Conservation (phyloP, 139 green algal species). For the Chlamydomonas asymmetrica region DNA sequence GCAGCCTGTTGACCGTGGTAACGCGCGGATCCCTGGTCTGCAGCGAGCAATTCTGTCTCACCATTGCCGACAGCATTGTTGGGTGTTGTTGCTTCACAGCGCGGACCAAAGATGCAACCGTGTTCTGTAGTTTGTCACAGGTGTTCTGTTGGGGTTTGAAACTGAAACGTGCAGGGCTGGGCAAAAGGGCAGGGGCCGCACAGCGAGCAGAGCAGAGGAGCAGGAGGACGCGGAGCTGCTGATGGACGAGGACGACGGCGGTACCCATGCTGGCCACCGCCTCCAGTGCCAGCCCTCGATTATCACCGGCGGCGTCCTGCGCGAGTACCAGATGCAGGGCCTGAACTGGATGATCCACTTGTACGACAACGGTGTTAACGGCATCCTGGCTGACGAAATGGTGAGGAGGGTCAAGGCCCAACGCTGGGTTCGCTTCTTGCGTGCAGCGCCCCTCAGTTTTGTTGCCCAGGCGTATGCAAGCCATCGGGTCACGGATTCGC, state of each 20-base stretch:
- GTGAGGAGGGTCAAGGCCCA: conserved; percentile 41
- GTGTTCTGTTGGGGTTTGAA: no score
- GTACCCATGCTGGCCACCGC: conserved; percentile 63
- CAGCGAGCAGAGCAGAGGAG: conserved; percentile 79
- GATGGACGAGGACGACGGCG: conserved; percentile 81
- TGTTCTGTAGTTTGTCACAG: no score
- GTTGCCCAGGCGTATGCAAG: neutral
- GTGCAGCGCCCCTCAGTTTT: neutral
- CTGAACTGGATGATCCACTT: conserved; percentile 99
- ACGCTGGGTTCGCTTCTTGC: neutral
- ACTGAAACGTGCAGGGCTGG: no score
- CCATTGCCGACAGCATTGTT: no score
- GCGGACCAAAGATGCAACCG: no score
- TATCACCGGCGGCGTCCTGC: conserved; percentile 90
- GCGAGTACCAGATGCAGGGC: conserved; percentile 98
- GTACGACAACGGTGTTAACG: conserved; percentile 99
- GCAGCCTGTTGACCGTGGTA: no score
- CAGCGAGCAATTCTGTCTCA: no score
- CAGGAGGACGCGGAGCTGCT: conserved; percentile 94
- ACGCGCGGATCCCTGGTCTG: no score
- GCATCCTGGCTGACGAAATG: conserved; percentile 99
- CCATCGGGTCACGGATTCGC: neutral
- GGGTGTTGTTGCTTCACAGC: no score
- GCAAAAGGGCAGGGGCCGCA: conserved; percentile 48
- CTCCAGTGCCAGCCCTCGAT: conserved; percentile 82